phyloP scores from a whole-genome alignment of 352 stramenopile species.

The Phytophthora podocarpi region DNA sequence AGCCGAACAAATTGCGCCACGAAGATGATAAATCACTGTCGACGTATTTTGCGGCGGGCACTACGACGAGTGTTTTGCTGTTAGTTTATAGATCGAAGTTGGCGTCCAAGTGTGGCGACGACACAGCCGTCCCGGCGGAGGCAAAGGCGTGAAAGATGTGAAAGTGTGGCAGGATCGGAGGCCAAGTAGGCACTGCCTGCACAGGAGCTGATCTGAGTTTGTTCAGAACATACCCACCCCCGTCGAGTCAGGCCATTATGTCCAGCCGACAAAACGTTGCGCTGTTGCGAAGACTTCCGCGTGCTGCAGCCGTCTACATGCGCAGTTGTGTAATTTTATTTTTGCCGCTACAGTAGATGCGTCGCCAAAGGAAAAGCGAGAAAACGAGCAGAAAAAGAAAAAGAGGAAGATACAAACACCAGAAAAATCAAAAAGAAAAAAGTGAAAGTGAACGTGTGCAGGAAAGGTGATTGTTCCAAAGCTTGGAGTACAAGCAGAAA shows the following conservation, averaged over 20 bases:
- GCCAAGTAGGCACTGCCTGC: no score
- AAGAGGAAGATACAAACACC: constrained; percentile 18
- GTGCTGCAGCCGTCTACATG: no score
- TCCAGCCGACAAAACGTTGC: no score
- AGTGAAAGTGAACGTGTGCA: background rate
- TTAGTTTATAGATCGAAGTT: constrained; percentile 10
- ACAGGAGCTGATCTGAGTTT: no score
- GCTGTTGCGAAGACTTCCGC: background rate
- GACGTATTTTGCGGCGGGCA: constrained; percentile 7
- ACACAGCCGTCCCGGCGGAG: background rate
- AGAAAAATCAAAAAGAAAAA: constrained; percentile 19
- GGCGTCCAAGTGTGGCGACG: constrained; percentile 8
- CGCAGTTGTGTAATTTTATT: no score
- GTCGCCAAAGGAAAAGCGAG: background rate
- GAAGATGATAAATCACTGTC: background rate
- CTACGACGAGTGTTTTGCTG: constrained; percentile 6
- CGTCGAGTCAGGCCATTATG: no score
- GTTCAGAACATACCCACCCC: no score
- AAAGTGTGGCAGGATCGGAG: no score
- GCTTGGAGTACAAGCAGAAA: no score
- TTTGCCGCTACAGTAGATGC: no score
- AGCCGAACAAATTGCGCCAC: constrained; percentile 13
- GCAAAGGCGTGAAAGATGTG: background rate
- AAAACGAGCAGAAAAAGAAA: constrained; percentile 18
- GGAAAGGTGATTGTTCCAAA: no score